phyloP scores from a whole-genome alignment of 2,329 filamentous ascomycete species.

The Elsinoe batatas region DNA sequence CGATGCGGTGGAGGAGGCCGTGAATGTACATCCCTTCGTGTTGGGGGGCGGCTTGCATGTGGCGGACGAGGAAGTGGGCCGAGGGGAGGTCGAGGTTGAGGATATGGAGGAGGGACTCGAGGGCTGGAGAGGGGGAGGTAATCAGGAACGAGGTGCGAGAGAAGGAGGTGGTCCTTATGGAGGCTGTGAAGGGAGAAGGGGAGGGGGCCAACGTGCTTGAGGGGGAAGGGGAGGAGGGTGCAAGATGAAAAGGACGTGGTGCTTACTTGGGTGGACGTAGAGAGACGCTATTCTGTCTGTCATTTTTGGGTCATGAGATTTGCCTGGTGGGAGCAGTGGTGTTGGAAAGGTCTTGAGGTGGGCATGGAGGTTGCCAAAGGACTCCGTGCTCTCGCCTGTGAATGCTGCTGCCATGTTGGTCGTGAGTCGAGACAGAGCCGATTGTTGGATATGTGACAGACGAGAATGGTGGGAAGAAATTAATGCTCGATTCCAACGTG shows the following conservation, averaged over 20 bases:
- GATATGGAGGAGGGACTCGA: constrained; percentile 43
- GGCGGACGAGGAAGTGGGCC: constrained; percentile 44
- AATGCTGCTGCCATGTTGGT: not conserved
- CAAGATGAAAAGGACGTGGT: constrained; percentile 41
- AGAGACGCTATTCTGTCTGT: constrained; percentile 24
- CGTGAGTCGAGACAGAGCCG: not conserved
- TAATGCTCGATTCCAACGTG: not conserved
- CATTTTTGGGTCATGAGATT: constrained; percentile 19
- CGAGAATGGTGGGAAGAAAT: not conserved
- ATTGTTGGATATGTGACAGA: not conserved
- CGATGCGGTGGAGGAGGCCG: constrained; percentile 41
- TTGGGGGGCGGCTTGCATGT: constrained; percentile 42
- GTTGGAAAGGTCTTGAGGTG: constrained; percentile 23
- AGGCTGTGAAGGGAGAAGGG: not conserved
- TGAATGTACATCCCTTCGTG: constrained; percentile 44
- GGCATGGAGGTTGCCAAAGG: constrained; percentile 24
- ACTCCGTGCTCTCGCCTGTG: constrained; percentile 11
- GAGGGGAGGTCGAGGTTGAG: constrained; percentile 41
- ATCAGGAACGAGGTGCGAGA: constrained; percentile 23
- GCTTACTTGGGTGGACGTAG: constrained; percentile 29
- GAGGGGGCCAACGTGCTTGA: not conserved
- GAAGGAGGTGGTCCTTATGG: not conserved
- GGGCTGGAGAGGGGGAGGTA: constrained; percentile 32
- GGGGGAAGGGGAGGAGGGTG: constrained; percentile 44
- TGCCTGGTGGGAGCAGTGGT: constrained; percentile 22